Base-by-base conservation (phyloP, 2,329 filamentous ascomycete genomes). In the Aspergillus tanneri region DNA sequence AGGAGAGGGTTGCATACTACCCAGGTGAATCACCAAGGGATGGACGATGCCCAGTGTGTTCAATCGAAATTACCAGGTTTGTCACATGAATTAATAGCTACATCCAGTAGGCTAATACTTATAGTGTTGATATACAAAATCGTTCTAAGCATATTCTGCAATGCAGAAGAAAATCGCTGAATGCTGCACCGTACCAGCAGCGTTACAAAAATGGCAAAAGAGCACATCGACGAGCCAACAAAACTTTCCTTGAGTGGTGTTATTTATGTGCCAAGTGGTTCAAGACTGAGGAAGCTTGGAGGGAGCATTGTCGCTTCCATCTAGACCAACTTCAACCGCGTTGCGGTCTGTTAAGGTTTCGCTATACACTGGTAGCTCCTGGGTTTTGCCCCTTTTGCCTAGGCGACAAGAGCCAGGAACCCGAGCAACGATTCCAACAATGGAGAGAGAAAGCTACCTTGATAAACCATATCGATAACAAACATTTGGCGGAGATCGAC, bases 341-440 rank as follows among this genome's bases (percentile, higher is more conserved):
- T 2, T 53, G 50, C 19, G 43, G 46, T 6, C 14, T 49, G 25
- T 28, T 53, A 9, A 49, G 21, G 16, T 49, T 53, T 18, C 47
- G 43, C 14, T 48, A 45, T 18, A 53, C 51, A 25, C 23, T 50
- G 30, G 47, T 53, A 2, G 40, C 28, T 10, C 38, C 47, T 40
- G 47, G 47, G 12, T 39, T 53, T 16, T 53, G 51, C 19, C 47
- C 47, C n/a, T 50, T 48, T 19, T 53, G 47, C 16, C 23, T 53
- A 11, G 47, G 51, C 16, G 47, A 53, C 24, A 19, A 38, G 5
- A 40, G 12, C 10, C 48, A 40, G 19, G 19, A 38, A 2, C 47
- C 32, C 11, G 23, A 24, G 5, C 12, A 49, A 21, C 21, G 45
- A 23, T 54, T 49, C 14, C 42, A 51, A n/a, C 45, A 54, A 22